These are phyloP conservation scores for Phylloporus sp. DNA, from an alignment of 768 basidiomycete species.

Conservation along the genomic window DNA sequence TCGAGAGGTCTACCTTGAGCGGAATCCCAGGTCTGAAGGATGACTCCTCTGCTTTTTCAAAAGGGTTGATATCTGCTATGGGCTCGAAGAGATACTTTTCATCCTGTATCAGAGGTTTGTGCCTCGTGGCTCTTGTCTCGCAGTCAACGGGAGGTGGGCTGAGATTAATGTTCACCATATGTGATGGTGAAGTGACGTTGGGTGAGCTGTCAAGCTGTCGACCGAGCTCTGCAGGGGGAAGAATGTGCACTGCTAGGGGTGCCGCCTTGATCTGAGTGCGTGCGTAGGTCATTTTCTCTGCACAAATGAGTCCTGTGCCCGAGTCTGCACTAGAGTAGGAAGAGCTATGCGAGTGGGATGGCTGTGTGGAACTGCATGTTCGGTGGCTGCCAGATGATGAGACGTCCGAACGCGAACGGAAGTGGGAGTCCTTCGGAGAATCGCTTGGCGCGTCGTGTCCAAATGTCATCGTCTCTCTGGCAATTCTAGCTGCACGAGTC, in stretches of 20 bases:
- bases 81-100: neutral
- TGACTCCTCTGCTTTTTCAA: slow-evolving; percentile 1
- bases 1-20: neutral
- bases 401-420: neutral
- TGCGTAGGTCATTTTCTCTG: slow-evolving; percentile 8
- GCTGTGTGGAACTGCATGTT: neutral
- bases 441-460: slow-evolving; percentile 22
- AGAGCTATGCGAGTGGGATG: slow-evolving; percentile 8
- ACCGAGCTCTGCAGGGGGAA: slow-evolving; percentile 7
- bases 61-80: neutral
- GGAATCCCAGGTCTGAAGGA: slow-evolving; percentile 10
- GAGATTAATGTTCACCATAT: neutral
- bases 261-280: slow-evolving; percentile 1
- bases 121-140: neutral
- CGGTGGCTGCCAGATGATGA: neutral
- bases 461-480: slow-evolving; percentile 17
- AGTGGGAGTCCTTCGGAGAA: slow-evolving; percentile 13
- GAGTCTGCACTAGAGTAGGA: slow-evolving; percentile 21
- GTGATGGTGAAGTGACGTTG: neutral
- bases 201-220: slow-evolving; percentile 9
- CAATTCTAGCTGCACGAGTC: slow-evolving; percentile 12
- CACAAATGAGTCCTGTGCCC: slow-evolving; percentile 7
- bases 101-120: neutral
- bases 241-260: neutral
- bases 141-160: slow-evolving; percentile 1